A percentile compares a stretch with the other conserved stretches of the same genome.
These are phyloP conservation scores for Acidiella bohemica DNA, from an alignment of 495 filamentous ascomycete species.

Conservation along the genomic window DNA sequence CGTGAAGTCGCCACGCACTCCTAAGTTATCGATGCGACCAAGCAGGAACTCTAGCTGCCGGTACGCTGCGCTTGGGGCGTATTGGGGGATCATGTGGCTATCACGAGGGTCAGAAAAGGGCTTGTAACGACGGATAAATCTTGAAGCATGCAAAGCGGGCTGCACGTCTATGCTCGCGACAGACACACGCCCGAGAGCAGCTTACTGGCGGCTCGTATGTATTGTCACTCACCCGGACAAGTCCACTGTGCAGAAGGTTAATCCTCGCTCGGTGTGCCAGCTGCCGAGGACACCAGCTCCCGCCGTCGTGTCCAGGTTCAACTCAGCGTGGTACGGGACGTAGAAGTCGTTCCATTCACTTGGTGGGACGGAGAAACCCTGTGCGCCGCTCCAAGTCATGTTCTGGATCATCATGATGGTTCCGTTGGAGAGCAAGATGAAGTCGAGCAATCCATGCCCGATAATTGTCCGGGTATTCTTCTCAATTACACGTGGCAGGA, in stretches of 20 bases:
- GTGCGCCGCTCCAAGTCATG: constrained; percentile 66
- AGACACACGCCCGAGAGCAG: too few relatives aligned
- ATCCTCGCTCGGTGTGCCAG: constrained; percentile 26
- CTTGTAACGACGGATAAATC: too few relatives aligned
- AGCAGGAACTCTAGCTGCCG: constrained; percentile 44
- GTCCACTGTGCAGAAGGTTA: constrained; percentile 26
- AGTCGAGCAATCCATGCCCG: constrained; percentile 51
- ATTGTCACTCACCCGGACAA: constrained; percentile 18
- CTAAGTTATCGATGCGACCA: constrained; percentile 26
- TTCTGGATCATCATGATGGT: constrained; percentile 64
- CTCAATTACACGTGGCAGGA: constrained; percentile 60
- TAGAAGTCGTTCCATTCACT: constrained; percentile 25
- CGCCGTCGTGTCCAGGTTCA: constrained; percentile 17
- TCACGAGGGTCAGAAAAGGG: too few relatives aligned
- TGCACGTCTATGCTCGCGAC: too few relatives aligned
- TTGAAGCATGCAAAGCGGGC: too few relatives aligned
- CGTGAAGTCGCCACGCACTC: constrained; percentile 20
- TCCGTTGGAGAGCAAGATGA: constrained; percentile 51
- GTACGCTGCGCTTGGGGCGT: constrained; percentile 33
- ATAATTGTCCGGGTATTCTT: constrained; percentile 55
- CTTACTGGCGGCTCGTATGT: too few relatives aligned
- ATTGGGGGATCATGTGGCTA: constrained; percentile 29
- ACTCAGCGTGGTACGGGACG: constrained; percentile 28
- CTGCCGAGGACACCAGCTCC: constrained; percentile 27
- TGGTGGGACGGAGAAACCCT: constrained; percentile 46